Evolutionary conservation across 306 rosid species (phyloP), one percentile per base, ranked within the genome.

Genomic region (Trifolium pratense): DNA sequence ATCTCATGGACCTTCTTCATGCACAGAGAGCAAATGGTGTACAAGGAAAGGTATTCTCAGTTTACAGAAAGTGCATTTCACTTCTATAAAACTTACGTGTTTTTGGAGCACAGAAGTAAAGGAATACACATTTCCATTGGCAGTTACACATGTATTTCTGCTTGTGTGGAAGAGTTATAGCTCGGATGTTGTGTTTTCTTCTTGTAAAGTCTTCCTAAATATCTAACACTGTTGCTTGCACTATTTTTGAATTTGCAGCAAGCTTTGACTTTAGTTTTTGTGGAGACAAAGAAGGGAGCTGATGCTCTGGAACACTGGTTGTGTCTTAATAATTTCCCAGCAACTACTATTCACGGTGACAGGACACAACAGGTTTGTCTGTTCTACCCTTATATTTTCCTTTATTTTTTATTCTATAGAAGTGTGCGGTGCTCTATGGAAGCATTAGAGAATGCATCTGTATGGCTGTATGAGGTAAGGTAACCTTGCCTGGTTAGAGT

Each of bases 201-300:
- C 18, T 39, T 26, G 14, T 16, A 51, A 31, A 32, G 21, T 31
- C 11, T 55, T 56, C 29, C 63, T 21, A 26, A 49, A 71, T 71
- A 34, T 60, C 46, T 39, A 2, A 66, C 37, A 12, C 34, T 37
- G 73, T 32, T 46, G 36, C 3, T 18, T 68, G 16, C 23, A 7
- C 62, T 74, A 29, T 60, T 65, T 73, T 73, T 37, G 48, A 64
- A 43, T 55, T 78, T 75, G 75, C 96, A 94, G 97, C 99, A 94
- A 90, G 83, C 97, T 68, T 85, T 94, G 78, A 94, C 97, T 25
- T 86, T 94, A 79, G 97, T 94, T 55, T 91, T 94, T 84, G 99
- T 94, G 84, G 99, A 94, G 95, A 94, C 98, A 75, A 94, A 94
- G 86, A 94, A 94, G 82, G 97, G 99, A 84, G 99, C 97, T 61